Evolutionary conservation across 192 early-diverging fungal species (phyloP).

Genomic region (Linnemannia exigua): DNA sequence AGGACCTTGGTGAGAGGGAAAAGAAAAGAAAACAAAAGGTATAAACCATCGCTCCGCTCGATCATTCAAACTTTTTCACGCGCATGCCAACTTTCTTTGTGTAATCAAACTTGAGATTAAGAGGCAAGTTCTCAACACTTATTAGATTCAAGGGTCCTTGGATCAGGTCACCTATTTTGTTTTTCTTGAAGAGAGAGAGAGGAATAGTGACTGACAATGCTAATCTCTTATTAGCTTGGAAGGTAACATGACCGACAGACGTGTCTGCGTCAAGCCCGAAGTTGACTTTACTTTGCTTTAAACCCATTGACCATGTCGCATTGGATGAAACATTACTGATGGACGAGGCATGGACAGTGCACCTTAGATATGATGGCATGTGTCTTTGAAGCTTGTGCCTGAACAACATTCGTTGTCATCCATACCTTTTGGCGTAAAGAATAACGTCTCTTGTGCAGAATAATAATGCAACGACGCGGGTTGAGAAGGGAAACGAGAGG

Average conservation of each 20-base stretch:
- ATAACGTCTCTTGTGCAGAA: not conserved
- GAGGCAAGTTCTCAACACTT: not conserved
- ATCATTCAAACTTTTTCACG: not conserved
- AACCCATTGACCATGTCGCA: not conserved
- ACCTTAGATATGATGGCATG: not conserved
- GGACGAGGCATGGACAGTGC: constrained; percentile 1
- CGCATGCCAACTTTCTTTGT: not conserved
- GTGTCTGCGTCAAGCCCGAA: not conserved
- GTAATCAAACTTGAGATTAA: not conserved
- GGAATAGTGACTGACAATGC: not conserved
- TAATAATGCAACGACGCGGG: not conserved
- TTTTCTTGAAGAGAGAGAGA: not conserved
- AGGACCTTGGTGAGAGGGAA: not conserved
- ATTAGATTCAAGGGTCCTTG: not conserved
- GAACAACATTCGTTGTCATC: not conserved
- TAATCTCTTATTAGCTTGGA: not conserved
- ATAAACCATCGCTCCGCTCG: not conserved
- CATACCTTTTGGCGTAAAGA: not conserved
- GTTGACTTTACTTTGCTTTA: not conserved
- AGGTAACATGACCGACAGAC: not conserved
- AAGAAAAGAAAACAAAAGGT: not conserved
- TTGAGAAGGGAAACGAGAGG: not conserved
- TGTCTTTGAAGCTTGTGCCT: not conserved
- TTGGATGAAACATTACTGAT: not conserved
- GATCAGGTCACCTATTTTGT: not conserved